Percentiles rank a stretch among this genome's conserved stretches.
phyloP scores from a whole-genome alignment of 129 eudicot species.

The Flaveria robusta region DNA sequence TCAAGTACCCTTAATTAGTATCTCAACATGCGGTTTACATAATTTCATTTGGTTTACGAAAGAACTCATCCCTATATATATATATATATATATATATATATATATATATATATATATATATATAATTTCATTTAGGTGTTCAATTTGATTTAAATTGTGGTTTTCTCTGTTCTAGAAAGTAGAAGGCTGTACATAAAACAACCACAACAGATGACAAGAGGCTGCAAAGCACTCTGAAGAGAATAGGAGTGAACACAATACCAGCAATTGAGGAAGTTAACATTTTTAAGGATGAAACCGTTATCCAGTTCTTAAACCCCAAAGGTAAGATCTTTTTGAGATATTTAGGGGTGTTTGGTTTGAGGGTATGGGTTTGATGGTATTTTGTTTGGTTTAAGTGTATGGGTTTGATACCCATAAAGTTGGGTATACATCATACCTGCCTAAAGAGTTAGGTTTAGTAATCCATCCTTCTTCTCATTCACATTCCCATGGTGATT shows the following conservation, averaged over 20 bases:
- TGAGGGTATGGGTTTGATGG: neutral
- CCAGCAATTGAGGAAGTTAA: constrained; percentile 89
- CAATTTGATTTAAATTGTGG: neutral
- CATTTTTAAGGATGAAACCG: constrained; percentile 73
- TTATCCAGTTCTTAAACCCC: constrained; percentile 77
- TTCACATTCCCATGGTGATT: neutral
- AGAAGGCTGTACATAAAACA: constrained; percentile 91
- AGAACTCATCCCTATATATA: too few species aligned
- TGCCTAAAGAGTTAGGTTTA: too few species aligned
- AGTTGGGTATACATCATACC: too few species aligned
- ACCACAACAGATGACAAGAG: constrained; percentile 81
- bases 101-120: too few species aligned
- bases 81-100: too few species aligned
- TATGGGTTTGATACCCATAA: too few species aligned
- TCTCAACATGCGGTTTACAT: neutral
- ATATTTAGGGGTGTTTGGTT: neutral
- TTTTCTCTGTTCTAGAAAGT: constrained; percentile 48
- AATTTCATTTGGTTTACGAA: neutral
- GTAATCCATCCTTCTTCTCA: too few species aligned
- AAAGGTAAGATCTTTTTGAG: constrained; percentile 44
- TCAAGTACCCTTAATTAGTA: too few species aligned
- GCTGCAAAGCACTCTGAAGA: constrained; percentile 78
- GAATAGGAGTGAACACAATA: constrained; percentile 71
- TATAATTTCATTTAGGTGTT: neutral
- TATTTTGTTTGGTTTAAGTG: too few species aligned